Conservation (phyloP, 2,329 filamentous ascomycete genomes). For the Colletotrichum cereale region DNA sequence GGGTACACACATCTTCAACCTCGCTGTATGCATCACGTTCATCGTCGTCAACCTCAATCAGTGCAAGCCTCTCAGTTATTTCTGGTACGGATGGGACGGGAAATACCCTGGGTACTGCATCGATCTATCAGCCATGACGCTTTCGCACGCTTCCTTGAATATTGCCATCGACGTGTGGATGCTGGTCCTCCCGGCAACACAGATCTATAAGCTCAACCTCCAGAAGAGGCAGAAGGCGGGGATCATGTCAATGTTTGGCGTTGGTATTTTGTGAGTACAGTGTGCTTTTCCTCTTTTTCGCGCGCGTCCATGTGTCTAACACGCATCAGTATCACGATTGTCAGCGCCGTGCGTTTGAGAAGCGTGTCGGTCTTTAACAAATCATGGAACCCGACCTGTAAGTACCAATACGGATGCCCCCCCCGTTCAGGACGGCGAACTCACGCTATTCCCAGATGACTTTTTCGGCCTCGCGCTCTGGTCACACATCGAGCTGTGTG, state of each 20-base stretch:
- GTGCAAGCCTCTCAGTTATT: constrained; percentile 34
- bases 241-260: constrained; percentile 35
- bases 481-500: constrained; percentile 31
- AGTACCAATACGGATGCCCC: constrained; percentile 51
- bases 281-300: accelerated
- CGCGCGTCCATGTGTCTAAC: neutral
- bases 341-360: constrained; percentile 23
- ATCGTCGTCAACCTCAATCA: constrained; percentile 51
- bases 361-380: constrained; percentile 19
- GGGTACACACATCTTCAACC: constrained; percentile 39
- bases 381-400: constrained; percentile 36
- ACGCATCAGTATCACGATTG: constrained; percentile 12
- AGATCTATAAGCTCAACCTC: constrained; percentile 34
- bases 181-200: constrained; percentile 23
- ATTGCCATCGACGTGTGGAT: constrained; percentile 34
- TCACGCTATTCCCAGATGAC: constrained; percentile 48
- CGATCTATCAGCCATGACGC: constrained; percentile 23
- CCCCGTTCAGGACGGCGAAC: constrained; percentile 50
- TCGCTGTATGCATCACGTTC: constrained; percentile 44
- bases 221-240: constrained; percentile 34
- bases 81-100: constrained; percentile 35
- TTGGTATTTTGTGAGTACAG: constrained; percentile 27
- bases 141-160: constrained; percentile 23
- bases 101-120: constrained; percentile 22
- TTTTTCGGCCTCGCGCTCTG: constrained; percentile 50